Evolutionary conservation across 495 filamentous ascomycete genomes (phyloP), one percentile per base, ranked within the genome.

Genomic region (Rusavskia elegans): DNA sequence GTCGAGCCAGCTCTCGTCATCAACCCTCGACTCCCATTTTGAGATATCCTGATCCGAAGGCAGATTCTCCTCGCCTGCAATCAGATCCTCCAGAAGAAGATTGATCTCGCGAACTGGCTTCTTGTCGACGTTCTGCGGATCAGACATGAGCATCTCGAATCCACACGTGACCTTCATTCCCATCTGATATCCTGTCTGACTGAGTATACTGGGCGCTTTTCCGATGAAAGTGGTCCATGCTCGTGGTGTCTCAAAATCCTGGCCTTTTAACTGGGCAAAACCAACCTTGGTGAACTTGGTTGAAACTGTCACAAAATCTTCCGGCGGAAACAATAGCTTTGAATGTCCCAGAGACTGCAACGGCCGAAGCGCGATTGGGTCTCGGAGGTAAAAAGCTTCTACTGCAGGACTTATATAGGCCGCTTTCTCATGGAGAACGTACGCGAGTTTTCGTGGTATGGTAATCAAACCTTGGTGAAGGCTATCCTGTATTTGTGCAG

Each of bases 91-190:
- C 2, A 95, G 67, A 3, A 90, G 58, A 13, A 93, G 60, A 35
- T 78, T 77, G 35, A 94, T 80, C 59, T 93, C 86, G 37, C 84
- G 71, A 3, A 84, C 81, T 1, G 69, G 58, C 6, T 78, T 69
- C 59, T 80, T 87, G 45, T 84, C 74, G 57, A 75, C 74, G 49
- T 80, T 76, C 48, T 82, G 73, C 13, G 80, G 71, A 58, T 84
- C 76, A 14, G 65, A 66, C 1, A 89, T 61, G 19, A 97, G 74
- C 79, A 97, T 92, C 68, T 97, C 92, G 58, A 95, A 87, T 0
- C 89, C 93, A 55, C 82, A 86, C 5, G 87, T 75, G 17, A 95
- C 61, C 66, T 96, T 98, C 81, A 94, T 89, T 6, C 90, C 90
- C 10, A 84, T 68, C 52, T 90, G 86, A 5, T 81, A 61, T n/a